These are phyloP conservation scores for Dissophora ornata DNA, from an alignment of 192 early-diverging fungal genomes.

Conservation along the genomic window DNA sequence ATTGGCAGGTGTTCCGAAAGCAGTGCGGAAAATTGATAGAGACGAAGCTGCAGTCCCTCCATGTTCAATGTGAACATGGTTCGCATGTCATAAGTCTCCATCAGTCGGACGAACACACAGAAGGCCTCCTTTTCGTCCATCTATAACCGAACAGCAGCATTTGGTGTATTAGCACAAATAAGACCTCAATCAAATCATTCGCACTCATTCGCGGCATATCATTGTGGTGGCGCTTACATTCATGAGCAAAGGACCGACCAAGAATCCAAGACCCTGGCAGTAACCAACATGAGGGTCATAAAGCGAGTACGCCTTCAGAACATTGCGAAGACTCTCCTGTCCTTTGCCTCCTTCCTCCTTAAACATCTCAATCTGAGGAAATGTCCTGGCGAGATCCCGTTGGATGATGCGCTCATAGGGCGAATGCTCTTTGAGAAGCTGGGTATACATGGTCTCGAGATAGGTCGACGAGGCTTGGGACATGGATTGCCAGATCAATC, in stretches of 20 bases:
- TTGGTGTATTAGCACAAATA: background rate
- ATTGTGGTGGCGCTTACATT: constrained; percentile 67
- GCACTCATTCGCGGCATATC: too few relatives aligned
- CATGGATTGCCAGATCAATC: constrained; percentile 93
- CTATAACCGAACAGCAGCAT: constrained; percentile 43
- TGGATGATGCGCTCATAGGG: constrained; percentile 93
- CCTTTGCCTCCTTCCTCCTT: constrained; percentile 83
- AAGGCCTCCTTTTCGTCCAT: constrained; percentile 97
- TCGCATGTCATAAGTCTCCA: constrained; percentile 93
- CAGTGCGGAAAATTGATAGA: constrained; percentile 88
- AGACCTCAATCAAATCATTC: too few relatives aligned
- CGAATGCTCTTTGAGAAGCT: constrained; percentile 77
- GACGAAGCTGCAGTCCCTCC: constrained; percentile 90
- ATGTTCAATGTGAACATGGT: constrained; percentile 95
- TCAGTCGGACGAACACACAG: constrained; percentile 92
- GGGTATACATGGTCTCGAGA: constrained; percentile 84
- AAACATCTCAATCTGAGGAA: constrained; percentile 91
- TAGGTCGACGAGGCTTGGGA: constrained; percentile 82
- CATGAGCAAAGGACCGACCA: constrained; percentile 92
- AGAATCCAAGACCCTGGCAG: constrained; percentile 97
- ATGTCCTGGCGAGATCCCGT: constrained; percentile 92
- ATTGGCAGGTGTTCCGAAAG: constrained; percentile 81
- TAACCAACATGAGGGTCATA: constrained; percentile 97
- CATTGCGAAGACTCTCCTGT: constrained; percentile 86
- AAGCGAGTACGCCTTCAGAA: constrained; percentile 92